These are phyloP conservation scores for Carpinus fangiana DNA, from an alignment of 306 rosid species.

Conservation along the genomic window DNA sequence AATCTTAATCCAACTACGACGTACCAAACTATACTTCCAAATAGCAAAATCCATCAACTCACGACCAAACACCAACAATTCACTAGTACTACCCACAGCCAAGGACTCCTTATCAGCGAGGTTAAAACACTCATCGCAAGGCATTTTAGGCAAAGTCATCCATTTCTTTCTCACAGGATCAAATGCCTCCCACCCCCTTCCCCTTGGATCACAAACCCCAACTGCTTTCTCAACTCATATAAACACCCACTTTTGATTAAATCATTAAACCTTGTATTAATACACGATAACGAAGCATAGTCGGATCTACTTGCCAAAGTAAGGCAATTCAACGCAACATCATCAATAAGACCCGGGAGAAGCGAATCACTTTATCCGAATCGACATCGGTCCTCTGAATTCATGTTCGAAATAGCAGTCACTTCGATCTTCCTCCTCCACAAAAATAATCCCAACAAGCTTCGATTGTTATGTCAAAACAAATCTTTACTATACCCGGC, in stretches of 20 bases:
- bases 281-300: constrained; percentile 58
- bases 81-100: constrained; percentile 82
- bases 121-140: constrained; percentile 92
- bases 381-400: constrained; percentile 42
- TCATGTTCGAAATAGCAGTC: constrained; percentile 36
- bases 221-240: constrained; percentile 63
- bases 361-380: constrained; percentile 68
- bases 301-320: constrained; percentile 71
- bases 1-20: constrained; percentile 68
- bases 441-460: constrained; percentile 33
- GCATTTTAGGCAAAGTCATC: constrained; percentile 82
- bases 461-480: constrained; percentile 39
- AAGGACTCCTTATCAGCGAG: constrained; percentile 93
- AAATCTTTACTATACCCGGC: constrained; percentile 36
- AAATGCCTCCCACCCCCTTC: constrained; percentile 81
- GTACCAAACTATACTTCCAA: constrained; percentile 72
- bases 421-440: constrained; percentile 34
- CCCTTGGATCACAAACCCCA: constrained; percentile 78
- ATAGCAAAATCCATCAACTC: constrained; percentile 82
- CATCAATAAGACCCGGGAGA: constrained; percentile 82
- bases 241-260: constrained; percentile 68
- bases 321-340: constrained; percentile 77
- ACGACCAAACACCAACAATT: constrained; percentile 82
- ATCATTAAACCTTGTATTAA: constrained; percentile 60
- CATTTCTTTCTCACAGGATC: constrained; percentile 62